Evolutionary conservation across 441 rosid genomes (phyloP), one percentile per base, ranked within the genome.

Genomic region (Eruca vesicaria): DNA sequence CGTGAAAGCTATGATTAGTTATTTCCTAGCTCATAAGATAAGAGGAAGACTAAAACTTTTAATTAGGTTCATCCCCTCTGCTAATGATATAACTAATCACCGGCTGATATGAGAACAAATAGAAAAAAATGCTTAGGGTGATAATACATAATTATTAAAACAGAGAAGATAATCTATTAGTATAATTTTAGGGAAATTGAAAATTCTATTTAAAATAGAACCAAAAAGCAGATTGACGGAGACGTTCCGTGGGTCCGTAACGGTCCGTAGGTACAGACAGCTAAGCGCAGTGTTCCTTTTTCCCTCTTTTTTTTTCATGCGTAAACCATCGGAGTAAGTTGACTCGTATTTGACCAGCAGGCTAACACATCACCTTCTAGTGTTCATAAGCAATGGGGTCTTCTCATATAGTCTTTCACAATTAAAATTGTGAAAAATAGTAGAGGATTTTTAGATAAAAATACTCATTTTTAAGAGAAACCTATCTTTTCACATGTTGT

Each of bases 11-110:
- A 72, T 36, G 38, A 60, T 60, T 59, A 59, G 6, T 18, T 70
- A 35, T 33, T 16, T 45, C 8, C 12, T 71, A 77, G 63, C 36
- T 15, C 53, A 58, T 45, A 62, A 77, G 14, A 65, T 55, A 52
- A 50, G 50, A 61, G 41, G 59, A 61, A 73, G 61, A 68, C 74
- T 38, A 20, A 32, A 62, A 6, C 1, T 41, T 31, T 5, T 12
- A 18, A 73, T 43, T 26, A 61, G 78, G 66, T 78, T 73, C 78
- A 73, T 73, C 74, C 81, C 71, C 78, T 73, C 78, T 63, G 53
- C 28, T 78, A 61, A 11, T 66, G 20, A 45, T 29, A 29, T 66
- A 18, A 15, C 28, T 66, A 48, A 78, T 50, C 69, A 59, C 60
- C 43, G 23, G 57, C 56, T 70, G 58, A 33, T 65, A 50, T 71